Base-by-base conservation (phyloP, 2,329 filamentous ascomycete species). In the Coniochaeta ligniaria region DNA sequence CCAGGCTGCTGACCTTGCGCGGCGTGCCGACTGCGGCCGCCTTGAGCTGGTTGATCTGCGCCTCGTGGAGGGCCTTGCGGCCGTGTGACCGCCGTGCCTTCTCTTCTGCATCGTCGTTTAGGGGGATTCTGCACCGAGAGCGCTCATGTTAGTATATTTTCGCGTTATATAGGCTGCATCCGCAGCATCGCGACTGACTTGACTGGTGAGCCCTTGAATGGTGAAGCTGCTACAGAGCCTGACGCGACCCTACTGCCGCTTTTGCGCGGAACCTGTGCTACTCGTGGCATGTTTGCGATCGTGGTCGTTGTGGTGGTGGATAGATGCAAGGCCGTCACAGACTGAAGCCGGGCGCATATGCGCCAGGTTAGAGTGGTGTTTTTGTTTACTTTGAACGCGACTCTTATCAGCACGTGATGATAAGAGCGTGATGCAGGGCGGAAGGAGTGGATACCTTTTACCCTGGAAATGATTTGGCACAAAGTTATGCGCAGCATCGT, bases 71-170 rank as follows among this genome's bases (percentile, higher is more conserved):
- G 36, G 91, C 92, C 76, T 96, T 91, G 70, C 95, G 88, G 63
- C 91, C 92, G 71, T 95, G 90, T 70, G 94, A 81, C 57, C 95
- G 89, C 68, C 89, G 88, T 57, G 92, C 93, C 75, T 96, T 96
- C 77, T 99, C 95, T 68, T 89, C 86, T 63, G 86, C 88, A 80
- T 99, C 95, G 78, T 99, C 95, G 78, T 98, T 98, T 64, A 99
- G 85, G 38, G 95, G 93, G 62, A 99, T 96, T 73, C 92, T 96
- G 69, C 54, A 38, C 35, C 33, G 43, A 28, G 33, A 28, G 50
- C 45, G 59, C 31, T 24, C 17, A 24, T 11, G 54, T 57, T 17
- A 57, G 54, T 17, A 9, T 36, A 11, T 22, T 24, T 28, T 56
- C 26, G 50, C 36, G 4, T 52, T 26, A 20, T 6, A 26, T 5